Percentiles rank a stretch among this genome's conserved stretches.
Evolutionary conservation across 257 asterid genomes (phyloP).

Genomic region (Capsicum baccatum): DNA sequence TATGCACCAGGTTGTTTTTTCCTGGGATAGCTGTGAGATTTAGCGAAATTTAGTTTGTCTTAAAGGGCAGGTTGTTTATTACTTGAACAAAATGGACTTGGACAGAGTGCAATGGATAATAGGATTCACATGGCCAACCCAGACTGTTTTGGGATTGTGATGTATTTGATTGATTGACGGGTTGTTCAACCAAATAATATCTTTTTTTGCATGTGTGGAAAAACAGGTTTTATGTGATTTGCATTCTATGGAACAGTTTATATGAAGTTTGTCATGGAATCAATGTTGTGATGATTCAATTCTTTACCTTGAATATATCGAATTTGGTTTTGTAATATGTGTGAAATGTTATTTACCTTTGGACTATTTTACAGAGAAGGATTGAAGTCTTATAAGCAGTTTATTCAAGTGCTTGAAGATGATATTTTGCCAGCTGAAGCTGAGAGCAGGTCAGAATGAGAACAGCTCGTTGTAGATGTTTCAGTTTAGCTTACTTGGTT

Average conservation of each 20-base stretch:
- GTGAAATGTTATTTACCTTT: not conserved
- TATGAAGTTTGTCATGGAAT: not conserved
- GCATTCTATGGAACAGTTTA: not conserved
- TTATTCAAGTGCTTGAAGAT: conserved; percentile 99
- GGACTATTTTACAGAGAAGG: conserved; percentile 70
- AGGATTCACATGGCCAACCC: not conserved
- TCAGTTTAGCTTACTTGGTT: conserved; percentile 24
- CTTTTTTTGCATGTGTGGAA: not conserved
- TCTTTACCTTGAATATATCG: not conserved
- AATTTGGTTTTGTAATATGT: not conserved
- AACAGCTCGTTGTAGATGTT: conserved; percentile 31
- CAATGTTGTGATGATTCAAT: not conserved
- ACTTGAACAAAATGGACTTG: not conserved
- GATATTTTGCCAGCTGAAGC: conserved; percentile 94
- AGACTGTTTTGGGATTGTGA: not conserved
- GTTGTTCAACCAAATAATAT: not conserved
- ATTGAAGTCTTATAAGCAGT: conserved; percentile 97
- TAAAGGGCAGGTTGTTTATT: too few relatives aligned
- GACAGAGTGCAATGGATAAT: not conserved
- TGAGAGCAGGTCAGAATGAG: conserved; percentile 75
- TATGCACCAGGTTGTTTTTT: too few relatives aligned
- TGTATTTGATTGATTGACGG: not conserved
- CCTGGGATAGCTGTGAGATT: not conserved
- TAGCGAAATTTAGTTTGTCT: too few relatives aligned
- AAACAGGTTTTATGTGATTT: not conserved